Conservation (phyloP, 169 alveolate genomes). For the Plasmodium blacklocki region DNA sequence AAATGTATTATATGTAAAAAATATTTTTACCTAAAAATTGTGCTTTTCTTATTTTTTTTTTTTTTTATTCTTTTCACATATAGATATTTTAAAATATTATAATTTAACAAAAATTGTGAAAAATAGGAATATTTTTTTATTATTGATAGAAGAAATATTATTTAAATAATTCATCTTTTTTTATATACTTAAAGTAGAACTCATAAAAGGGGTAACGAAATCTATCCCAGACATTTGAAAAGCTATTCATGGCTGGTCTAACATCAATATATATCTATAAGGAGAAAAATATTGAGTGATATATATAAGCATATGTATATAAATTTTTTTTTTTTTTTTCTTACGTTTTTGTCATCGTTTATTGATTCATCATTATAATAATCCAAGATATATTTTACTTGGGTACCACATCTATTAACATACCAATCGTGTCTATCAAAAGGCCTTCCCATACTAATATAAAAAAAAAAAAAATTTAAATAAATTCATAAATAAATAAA, state of each 20-base stretch:
- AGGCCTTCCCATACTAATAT: constrained; percentile 82
- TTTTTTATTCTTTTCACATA: not conserved
- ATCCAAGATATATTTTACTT: constrained; percentile 88
- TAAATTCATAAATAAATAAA: constrained; percentile 3
- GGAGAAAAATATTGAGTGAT: not conserved
- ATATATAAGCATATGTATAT: not conserved
- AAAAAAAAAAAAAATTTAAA: not conserved
- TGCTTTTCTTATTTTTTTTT: too few relatives aligned
- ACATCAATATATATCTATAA: constrained; percentile 84
- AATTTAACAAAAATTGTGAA: too few relatives aligned
- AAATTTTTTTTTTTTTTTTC: not conserved
- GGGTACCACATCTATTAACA: constrained; percentile 86
- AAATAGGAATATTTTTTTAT: not conserved
- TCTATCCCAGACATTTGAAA: constrained; percentile 81
- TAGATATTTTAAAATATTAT: not conserved
- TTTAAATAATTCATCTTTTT: constrained; percentile 34
- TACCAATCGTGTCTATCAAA: constrained; percentile 92
- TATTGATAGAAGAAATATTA: constrained; percentile 11
- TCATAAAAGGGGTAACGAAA: constrained; percentile 77
- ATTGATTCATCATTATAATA: constrained; percentile 88
- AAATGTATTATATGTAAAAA: too few relatives aligned
- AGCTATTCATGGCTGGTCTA: constrained; percentile 86
- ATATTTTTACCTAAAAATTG: too few relatives aligned
- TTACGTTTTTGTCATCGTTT: constrained; percentile 78
- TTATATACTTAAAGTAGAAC: constrained; percentile 45